phyloP scores from a whole-genome alignment of 306 rosid genomes.

The Calophaca sinica region DNA sequence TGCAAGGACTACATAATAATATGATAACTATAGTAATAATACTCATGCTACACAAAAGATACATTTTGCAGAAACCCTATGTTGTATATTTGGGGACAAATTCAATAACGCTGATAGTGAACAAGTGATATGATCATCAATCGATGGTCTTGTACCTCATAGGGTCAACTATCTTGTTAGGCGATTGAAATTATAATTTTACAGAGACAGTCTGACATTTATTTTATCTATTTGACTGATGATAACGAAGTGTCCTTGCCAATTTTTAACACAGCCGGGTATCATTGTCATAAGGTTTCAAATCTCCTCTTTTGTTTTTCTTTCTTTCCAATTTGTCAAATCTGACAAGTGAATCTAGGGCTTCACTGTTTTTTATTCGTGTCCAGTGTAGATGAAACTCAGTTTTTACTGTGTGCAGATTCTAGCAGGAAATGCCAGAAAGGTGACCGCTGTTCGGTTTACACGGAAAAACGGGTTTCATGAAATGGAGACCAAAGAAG shows the following conservation, averaged over 20 bases:
- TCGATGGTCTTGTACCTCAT: too few relatives aligned
- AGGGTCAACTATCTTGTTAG: too few relatives aligned
- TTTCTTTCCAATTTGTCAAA: too few relatives aligned
- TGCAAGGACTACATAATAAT: background rate
- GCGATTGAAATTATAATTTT: background rate
- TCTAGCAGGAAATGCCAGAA: constrained; percentile 76
- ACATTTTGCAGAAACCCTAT: background rate
- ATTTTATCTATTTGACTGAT: too few relatives aligned
- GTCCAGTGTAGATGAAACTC: background rate
- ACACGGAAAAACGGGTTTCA: constrained; percentile 36
- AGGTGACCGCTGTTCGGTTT: constrained; percentile 65
- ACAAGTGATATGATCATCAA: too few relatives aligned
- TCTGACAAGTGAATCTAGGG: too few relatives aligned
- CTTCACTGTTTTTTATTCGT: background rate
- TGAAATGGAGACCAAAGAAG: constrained; percentile 50
- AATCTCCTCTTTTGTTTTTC: too few relatives aligned
- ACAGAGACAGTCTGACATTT: background rate
- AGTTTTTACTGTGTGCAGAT: constrained; percentile 54
- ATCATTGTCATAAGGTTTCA: too few relatives aligned
- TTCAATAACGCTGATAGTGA: background rate
- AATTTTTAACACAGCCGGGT: too few relatives aligned
- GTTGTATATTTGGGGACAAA: background rate
- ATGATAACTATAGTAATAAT: background rate
- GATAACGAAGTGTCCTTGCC: too few relatives aligned
- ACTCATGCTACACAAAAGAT: background rate